These are phyloP conservation scores for Macroventuria anomochaeta DNA, from an alignment of 2,329 filamentous ascomycete species.

Conservation along the genomic window DNA sequence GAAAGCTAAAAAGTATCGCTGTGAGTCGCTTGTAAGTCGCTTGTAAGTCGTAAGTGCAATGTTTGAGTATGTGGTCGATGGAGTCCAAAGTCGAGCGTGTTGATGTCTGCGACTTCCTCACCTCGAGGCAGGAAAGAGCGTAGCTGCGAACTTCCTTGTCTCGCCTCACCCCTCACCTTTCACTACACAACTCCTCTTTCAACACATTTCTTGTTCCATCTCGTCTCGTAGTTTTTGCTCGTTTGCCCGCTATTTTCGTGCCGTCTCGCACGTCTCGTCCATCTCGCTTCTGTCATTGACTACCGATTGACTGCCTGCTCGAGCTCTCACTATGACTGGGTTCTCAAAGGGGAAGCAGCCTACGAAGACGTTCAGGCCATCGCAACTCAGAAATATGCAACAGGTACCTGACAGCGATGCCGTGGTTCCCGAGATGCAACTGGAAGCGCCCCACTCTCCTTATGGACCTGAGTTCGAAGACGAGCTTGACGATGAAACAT, in stretches of 20 bases:
- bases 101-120: conserved; percentile 24
- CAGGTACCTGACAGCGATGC: conserved; percentile 30
- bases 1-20: not conserved
- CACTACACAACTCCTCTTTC: no score
- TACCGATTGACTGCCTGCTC: not conserved
- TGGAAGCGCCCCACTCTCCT: not conserved
- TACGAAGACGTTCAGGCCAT: conserved; percentile 18
- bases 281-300: not conserved
- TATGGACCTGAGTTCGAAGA: not conserved
- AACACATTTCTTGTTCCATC: not conserved
- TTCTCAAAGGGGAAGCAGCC: conserved; percentile 13
- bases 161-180: not conserved
- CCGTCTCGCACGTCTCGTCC: not conserved
- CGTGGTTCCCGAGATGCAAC: conserved; percentile 30
- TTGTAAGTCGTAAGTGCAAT: no score
- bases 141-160: conserved; percentile 16
- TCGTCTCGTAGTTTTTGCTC: not conserved
- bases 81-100: not conserved
- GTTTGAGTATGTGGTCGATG: not conserved
- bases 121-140: conserved; percentile 18
- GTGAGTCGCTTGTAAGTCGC: no score
- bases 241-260: not conserved
- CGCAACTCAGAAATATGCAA: conserved; percentile 30
- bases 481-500: not conserved
- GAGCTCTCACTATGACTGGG: conserved; percentile 22